These are phyloP conservation scores for Hypoxylon subgilvum DNA, from an alignment of 495 filamentous ascomycete species.

Conservation along the genomic window DNA sequence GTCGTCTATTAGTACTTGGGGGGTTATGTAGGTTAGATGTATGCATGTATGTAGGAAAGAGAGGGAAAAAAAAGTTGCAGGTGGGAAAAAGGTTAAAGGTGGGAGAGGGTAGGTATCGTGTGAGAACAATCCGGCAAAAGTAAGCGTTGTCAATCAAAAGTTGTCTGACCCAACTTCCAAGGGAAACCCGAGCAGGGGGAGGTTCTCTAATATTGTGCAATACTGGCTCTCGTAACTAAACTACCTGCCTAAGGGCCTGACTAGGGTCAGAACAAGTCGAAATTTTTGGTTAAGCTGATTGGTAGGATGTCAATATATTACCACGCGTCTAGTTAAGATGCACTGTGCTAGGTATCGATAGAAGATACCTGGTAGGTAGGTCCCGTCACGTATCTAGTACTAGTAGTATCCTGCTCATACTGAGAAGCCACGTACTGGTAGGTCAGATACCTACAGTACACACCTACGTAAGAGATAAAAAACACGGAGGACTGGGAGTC, in stretches of 20 bases:
- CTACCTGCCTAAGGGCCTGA: conserved; percentile 30
- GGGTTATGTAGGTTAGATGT: not conserved
- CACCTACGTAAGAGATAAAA: not conserved
- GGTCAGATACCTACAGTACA: not conserved
- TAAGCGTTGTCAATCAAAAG: conserved; percentile 40
- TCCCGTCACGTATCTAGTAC: too few relatives aligned
- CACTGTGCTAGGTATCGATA: conserved; percentile 13
- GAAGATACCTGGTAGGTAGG: too few relatives aligned
- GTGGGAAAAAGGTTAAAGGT: conserved; percentile 28
- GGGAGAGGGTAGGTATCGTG: conserved; percentile 23
- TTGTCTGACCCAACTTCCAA: conserved; percentile 37
- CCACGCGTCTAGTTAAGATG: conserved; percentile 19
- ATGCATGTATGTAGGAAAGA: not conserved
- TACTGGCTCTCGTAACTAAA: conserved; percentile 20
- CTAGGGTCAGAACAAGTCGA: conserved; percentile 28
- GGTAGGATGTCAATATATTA: conserved; percentile 11
- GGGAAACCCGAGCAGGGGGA: conserved; percentile 36
- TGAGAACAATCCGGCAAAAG: conserved; percentile 37
- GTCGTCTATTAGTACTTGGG: not conserved
- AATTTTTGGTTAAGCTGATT: conserved; percentile 35
- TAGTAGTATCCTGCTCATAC: not conserved
- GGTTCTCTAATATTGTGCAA: conserved; percentile 34
- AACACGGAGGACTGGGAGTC: too few relatives aligned
- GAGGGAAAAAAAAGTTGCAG: conserved; percentile 20
- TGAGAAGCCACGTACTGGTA: not conserved